Percentiles rank a stretch among this genome's conserved stretches.
These are phyloP conservation scores for Nakaseomyces kungkrabaensis DNA, from an alignment of 1,139 yeast genomes.

Conservation along the genomic window DNA sequence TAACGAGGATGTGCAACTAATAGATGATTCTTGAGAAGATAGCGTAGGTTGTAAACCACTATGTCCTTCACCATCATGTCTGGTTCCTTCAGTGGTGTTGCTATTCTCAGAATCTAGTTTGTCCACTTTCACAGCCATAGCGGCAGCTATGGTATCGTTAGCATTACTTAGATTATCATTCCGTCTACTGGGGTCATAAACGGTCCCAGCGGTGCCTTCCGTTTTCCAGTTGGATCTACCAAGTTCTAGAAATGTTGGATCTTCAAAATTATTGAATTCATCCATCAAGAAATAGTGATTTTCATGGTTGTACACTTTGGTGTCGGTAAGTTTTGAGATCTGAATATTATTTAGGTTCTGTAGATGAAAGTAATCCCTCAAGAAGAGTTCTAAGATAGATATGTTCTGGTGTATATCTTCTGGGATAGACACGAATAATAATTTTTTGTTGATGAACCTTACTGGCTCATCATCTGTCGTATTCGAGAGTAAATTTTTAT, in stretches of 20 bases:
- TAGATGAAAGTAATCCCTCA: constrained; percentile 25
- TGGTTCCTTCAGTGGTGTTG: neutral
- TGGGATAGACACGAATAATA: constrained; percentile 28
- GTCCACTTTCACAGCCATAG: neutral
- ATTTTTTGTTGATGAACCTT: constrained; percentile 11
- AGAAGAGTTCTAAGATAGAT: constrained; percentile 22
- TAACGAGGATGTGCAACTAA: neutral
- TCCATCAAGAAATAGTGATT: constrained; percentile 27
- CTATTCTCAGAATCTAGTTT: neutral
- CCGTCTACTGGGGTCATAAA: neutral
- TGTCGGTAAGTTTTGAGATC: constrained; percentile 23
- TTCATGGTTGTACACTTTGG: constrained; percentile 23
- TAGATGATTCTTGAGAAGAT: constrained; percentile 1
- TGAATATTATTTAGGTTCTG: constrained; percentile 22
- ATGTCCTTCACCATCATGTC: neutral
- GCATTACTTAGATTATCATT: neutral
- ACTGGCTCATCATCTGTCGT: neutral
- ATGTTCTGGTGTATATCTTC: constrained; percentile 26
- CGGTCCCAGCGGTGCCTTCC: constrained; percentile 2
- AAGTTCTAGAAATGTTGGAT: constrained; percentile 19
- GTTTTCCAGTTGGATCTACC: constrained; percentile 5
- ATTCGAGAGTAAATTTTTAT: constrained; percentile 7
- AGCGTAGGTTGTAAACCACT: neutral
- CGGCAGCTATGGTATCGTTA: neutral
- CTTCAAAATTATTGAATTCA: constrained; percentile 22